Base-by-base conservation (phyloP, 768 basidiomycete species). In the Infundibulicybe gibba region DNA sequence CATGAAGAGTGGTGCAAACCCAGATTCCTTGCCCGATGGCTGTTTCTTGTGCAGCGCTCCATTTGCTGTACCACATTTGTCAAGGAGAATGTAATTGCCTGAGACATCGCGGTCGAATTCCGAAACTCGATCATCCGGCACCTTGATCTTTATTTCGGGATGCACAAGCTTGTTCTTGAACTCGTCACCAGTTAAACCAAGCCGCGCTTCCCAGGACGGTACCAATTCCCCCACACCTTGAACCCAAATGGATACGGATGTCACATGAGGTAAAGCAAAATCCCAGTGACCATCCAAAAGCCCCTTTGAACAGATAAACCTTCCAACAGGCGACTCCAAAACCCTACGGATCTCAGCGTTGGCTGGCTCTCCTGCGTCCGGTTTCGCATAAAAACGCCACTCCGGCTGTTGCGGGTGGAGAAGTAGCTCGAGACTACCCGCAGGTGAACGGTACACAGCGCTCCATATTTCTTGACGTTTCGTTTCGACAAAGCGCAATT, bases 391-490 rank as follows among this genome's bases (percentile, higher is more conserved):
- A 11, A 97, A 66, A 11, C 88, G 79, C 94, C 94, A 97, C 63
- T 94, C 89, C 1, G 88, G 81, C 49, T 83, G 83, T 57, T 77
- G 76, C 32, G 80, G 81, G 58, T 92, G 81, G 11, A 97, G 73
- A 44, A 80, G 75, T 13, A 97, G 75, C 58, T 94, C 89, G 38
- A 94, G 76, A 2, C 64, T 69, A 9, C 86, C 93, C 2, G 72
- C 62, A 0, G 85, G 69, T 0, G 90, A 88, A 54, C 83, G 80
- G 64, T 88, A 97, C 15, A 83, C 69, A 1, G 79, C 90, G 17
- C 79, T 81, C 94, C 94, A 97, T 30, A 85, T 80, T 50, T 89
- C 85, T 61, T 94, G 92, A 25, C 94, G 85, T 63, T 89, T 92
- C 34, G 89, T 75, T 53, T 89, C 86, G 13, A 85, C 80, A 61